phyloP scores from a whole-genome alignment of 306 rosid species.

The Vigna hirtella region DNA sequence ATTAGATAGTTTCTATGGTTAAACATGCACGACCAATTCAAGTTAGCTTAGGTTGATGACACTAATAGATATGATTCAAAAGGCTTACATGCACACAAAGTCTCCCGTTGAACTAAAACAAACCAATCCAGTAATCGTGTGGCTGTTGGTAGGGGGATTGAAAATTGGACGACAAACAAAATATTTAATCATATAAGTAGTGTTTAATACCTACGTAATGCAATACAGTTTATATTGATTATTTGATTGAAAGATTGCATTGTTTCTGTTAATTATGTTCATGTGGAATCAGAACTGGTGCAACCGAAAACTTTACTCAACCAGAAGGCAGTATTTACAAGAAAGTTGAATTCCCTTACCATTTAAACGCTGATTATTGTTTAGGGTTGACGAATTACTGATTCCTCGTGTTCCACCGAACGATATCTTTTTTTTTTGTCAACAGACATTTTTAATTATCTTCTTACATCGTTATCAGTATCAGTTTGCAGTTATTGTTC shows the following conservation, averaged over 20 bases:
- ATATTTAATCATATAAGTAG: background rate
- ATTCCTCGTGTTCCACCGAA: background rate
- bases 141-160: background rate
- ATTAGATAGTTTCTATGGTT: background rate
- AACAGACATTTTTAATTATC: background rate
- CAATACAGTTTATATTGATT: background rate
- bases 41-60: background rate
- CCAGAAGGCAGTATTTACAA: background rate
- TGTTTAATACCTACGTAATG: background rate
- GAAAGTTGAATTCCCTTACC: background rate
- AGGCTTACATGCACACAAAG: background rate
- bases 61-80: background rate
- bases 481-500: background rate
- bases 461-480: too few relatives aligned
- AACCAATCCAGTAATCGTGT: background rate
- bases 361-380: slow-evolving; percentile 7
- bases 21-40: background rate
- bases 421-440: background rate
- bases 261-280: background rate
- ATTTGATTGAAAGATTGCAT: background rate
- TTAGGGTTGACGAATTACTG: background rate
- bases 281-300: background rate
- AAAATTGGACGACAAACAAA: too few relatives aligned
- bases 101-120: background rate
- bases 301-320: background rate